Percentiles rank a stretch among this genome's conserved stretches.
Conservation (phyloP, 768 basidiomycete species). For the Lentinus brumalis region DNA sequence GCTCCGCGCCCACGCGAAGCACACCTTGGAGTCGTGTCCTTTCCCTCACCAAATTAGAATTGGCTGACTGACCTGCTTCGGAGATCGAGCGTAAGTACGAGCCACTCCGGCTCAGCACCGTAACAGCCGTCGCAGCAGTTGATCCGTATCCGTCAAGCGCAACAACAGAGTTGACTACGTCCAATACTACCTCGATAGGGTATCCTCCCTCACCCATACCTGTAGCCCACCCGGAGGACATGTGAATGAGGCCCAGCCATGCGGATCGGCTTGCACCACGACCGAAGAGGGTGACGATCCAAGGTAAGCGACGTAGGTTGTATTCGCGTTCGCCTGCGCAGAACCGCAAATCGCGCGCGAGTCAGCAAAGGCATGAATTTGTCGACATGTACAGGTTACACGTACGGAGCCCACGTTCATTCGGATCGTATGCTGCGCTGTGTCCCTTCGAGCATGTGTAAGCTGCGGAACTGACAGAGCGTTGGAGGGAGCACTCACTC, state of each 20-base stretch:
- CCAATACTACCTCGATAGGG: background rate
- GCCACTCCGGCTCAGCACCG: too few relatives aligned
- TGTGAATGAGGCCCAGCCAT: conserved; percentile 70
- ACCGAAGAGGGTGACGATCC: conserved; percentile 52
- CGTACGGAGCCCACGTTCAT: conserved; percentile 60
- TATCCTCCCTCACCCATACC: conserved; percentile 51
- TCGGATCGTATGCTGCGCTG: conserved; percentile 37
- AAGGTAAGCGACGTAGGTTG: conserved; percentile 48
- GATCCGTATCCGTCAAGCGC: too few relatives aligned
- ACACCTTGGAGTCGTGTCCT: too few relatives aligned
- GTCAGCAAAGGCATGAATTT: conserved; percentile 32
- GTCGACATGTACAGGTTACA: conserved; percentile 27
- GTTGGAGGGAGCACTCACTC: conserved; percentile 1
- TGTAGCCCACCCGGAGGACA: conserved; percentile 57
- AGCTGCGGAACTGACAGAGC: background rate
- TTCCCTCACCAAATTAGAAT: too few relatives aligned
- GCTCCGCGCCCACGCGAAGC: too few relatives aligned
- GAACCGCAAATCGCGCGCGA: background rate
- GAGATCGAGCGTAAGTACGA: too few relatives aligned
- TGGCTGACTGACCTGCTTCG: too few relatives aligned
- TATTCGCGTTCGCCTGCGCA: conserved; percentile 33
- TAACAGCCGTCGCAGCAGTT: too few relatives aligned
- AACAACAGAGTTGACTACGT: too few relatives aligned
- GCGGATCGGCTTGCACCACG: conserved; percentile 44
- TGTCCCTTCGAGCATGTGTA: conserved; percentile 32